Evolutionary conservation across 2,329 filamentous ascomycete species (phyloP).

Genomic region (Verticillium longisporum): DNA sequence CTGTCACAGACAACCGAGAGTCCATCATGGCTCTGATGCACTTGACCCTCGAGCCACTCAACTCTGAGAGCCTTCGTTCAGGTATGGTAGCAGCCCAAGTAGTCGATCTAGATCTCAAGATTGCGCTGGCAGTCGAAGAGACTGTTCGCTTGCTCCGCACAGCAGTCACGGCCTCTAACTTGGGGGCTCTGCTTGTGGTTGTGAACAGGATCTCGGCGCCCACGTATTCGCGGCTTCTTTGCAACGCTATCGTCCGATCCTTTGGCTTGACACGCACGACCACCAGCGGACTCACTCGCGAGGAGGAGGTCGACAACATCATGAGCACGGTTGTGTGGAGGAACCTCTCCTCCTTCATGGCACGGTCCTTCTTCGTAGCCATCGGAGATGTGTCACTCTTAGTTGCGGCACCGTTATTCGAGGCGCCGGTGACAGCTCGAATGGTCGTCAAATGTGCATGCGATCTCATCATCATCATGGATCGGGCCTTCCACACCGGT

Average conservation of each 20-base stretch:
- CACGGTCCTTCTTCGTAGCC: conserved; percentile 13
- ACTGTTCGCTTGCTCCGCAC: conserved; percentile 8
- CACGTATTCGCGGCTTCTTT: conserved; percentile 16
- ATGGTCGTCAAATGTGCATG: conserved; percentile 9
- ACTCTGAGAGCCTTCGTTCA: background rate
- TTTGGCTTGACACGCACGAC: conserved; percentile 13
- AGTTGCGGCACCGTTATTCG: conserved; percentile 4
- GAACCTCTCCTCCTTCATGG: conserved; percentile 15
- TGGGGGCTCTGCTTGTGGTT: conserved; percentile 4
- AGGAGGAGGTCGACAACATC: conserved; percentile 14
- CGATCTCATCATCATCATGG: conserved; percentile 6
- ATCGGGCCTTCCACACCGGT: background rate
- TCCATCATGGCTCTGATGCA: conserved; percentile 7
- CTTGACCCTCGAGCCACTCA: background rate
- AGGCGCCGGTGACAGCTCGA: conserved; percentile 3
- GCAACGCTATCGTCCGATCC: conserved; percentile 14
- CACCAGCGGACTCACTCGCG: conserved; percentile 6
- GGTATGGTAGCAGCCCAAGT: conserved; percentile 6
- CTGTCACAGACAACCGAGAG: conserved; percentile 6
- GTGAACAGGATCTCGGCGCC: conserved; percentile 13
- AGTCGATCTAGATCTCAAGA: conserved; percentile 5
- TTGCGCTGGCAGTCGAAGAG: conserved; percentile 6
- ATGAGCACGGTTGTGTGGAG: conserved; percentile 14
- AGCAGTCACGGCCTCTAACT: background rate
- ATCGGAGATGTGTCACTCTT: conserved; percentile 13